These are phyloP conservation scores for Diaporthe amygdali DNA, from an alignment of 2,329 filamentous ascomycete species.

Conservation along the genomic window DNA sequence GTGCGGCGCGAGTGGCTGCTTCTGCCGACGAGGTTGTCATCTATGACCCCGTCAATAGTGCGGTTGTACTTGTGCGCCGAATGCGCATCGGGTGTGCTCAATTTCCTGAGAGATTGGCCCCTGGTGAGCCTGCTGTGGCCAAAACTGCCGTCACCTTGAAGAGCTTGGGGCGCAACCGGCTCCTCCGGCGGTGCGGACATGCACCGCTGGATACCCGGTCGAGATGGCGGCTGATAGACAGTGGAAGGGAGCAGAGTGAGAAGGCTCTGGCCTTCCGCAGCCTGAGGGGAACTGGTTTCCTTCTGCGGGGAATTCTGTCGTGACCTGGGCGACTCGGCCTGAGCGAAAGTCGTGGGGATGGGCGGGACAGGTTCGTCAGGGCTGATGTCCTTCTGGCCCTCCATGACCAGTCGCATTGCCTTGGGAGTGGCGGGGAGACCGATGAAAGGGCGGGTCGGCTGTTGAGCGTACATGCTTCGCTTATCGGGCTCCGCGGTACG, in stretches of 20 bases:
- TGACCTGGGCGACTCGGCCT: slow-evolving; percentile 45
- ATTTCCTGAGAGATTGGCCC: slow-evolving; percentile 40
- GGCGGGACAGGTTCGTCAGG: slow-evolving; percentile 57
- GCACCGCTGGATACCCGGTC: slow-evolving; percentile 59
- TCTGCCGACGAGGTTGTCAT: slow-evolving; percentile 30
- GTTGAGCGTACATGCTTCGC: slow-evolving; percentile 55
- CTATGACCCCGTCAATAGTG: slow-evolving; percentile 54
- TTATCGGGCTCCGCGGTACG: slow-evolving; percentile 68
- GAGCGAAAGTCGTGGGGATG: slow-evolving; percentile 54
- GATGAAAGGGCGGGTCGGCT: slow-evolving; percentile 55
- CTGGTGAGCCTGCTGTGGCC: slow-evolving; percentile 31
- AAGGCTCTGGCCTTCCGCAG: neutral
- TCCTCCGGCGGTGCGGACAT: slow-evolving; percentile 66
- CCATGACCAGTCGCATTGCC: slow-evolving; percentile 84
- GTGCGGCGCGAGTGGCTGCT: slow-evolving; percentile 42
- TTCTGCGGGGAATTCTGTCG: slow-evolving; percentile 37
- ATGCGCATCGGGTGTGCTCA: slow-evolving; percentile 38
- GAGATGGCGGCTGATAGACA: slow-evolving; percentile 61
- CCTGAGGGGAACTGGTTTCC: slow-evolving; percentile 28
- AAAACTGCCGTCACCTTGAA: slow-evolving; percentile 31
- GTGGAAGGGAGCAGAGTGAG: slow-evolving; percentile 62
- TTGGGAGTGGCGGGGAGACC: slow-evolving; percentile 91
- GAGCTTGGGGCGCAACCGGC: slow-evolving; percentile 38
- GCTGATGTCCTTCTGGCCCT: slow-evolving; percentile 42
- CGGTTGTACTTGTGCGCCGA: slow-evolving; percentile 45